Base-by-base conservation (phyloP, 1,284 basidiomycete species). In the Boletus semigastroideus region DNA sequence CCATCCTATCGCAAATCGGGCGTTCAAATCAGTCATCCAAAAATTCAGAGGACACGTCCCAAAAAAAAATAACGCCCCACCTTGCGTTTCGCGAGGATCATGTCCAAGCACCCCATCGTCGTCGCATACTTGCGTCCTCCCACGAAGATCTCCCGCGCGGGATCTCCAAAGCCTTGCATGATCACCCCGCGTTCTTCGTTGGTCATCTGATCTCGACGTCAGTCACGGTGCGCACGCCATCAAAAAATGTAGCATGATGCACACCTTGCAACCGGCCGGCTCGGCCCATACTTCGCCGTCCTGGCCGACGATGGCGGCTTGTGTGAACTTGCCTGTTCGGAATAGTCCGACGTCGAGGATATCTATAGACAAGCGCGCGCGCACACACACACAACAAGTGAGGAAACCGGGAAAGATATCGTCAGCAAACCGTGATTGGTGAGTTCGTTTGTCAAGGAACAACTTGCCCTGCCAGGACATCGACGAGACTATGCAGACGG, bases 231-330 rank as follows among this genome's bases (percentile, higher is more conserved):
- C 9, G 14, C 14, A 16, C 31, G 16, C 14, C 14, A 16, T 6
- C 31, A 31, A 31, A 6, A 33, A 12, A 33, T 33, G 14, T 9
- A 37, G 9, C 11, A 37, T 10, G 36, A 54, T 34, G 71, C 87
- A 69, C 69, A 96, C 93, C 30, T 68, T 79, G 73, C 88, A 94
- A n/a, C 85, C 89, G 10, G 79, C 13, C 14, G 84, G 84, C 7
- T 79, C 63, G 19, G 93, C 94, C 95, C 95, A 98, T 25, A 95
- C 79, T 55, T 95, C 94, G 46, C 94, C 93, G 62, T 84, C 74
- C 58, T 80, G 81, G 38, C 94, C 94, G 48, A 98, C 59, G 72
- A 98, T 97, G 40, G 93, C 93, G 38, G 92, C 94, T 63, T 82
- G 79, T 38, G 74, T 52, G 68, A 97, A 77, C 73, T 85, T 91